phyloP scores from a whole-genome alignment of 805 yeast genomes.

The Candida broadrunensis region DNA sequence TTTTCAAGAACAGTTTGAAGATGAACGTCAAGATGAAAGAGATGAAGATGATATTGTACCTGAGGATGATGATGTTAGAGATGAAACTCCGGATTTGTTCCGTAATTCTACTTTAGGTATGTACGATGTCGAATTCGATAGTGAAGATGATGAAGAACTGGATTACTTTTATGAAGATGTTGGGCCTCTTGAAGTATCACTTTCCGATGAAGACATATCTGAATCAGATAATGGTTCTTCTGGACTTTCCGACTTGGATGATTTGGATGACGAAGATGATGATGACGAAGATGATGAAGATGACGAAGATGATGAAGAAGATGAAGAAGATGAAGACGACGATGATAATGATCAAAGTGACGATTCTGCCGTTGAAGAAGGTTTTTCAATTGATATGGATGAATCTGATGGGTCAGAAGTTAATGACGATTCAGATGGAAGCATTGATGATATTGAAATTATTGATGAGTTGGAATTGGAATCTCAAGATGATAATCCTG shows the following conservation, averaged over 20 bases:
- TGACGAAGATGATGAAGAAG: constrained; percentile 21
- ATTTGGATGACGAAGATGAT: constrained; percentile 19
- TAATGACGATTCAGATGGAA: constrained; percentile 12
- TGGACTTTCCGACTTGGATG: constrained; percentile 21
- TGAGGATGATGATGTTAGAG: constrained; percentile 56
- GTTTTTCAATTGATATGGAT: constrained; percentile 12
- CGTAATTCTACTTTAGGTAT: constrained; percentile 89
- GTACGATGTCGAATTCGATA: constrained; percentile 80
- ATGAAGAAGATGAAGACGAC: constrained; percentile 9
- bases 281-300: constrained; percentile 34
- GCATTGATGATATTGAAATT: constrained; percentile 29
- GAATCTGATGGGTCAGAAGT: constrained; percentile 4
- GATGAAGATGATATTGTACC: constrained; percentile 36
- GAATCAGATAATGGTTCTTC: constrained; percentile 22
- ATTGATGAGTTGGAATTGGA: constrained; percentile 30
- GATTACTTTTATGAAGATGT: constrained; percentile 39
- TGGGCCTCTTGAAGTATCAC: constrained; percentile 37
- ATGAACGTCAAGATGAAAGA: constrained; percentile 48
- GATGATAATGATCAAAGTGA: constrained; percentile 8
- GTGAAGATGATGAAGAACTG: constrained; percentile 54
- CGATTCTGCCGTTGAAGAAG: constrained; percentile 1
- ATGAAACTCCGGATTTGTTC: constrained; percentile 80
- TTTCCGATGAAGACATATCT: constrained; percentile 28
- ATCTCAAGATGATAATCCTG: constrained; percentile 11
- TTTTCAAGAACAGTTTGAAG: constrained; percentile 56